Percentiles rank a stretch among this genome's conserved stretches.
These are phyloP conservation scores for Erysimum cheiranthoides DNA, from an alignment of 345 rosid species.

Conservation along the genomic window DNA sequence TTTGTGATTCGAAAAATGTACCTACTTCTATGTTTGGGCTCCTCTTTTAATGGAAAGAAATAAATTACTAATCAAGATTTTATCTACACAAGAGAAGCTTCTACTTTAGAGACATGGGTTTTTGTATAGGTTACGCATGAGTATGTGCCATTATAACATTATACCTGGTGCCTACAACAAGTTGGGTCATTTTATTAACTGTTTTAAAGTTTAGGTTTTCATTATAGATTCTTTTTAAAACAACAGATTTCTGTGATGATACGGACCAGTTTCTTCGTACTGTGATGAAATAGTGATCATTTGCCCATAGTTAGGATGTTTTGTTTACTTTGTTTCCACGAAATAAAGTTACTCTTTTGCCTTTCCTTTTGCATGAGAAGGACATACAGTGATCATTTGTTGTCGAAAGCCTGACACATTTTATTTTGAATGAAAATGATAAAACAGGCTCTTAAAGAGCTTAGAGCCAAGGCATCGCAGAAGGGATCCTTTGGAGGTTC, in stretches of 20 bases:
- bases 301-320: background rate
- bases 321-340: background rate
- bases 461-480: conserved; percentile 78
- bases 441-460: conserved; percentile 81
- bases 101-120: conserved; percentile 5
- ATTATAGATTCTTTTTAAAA: background rate
- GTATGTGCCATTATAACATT: background rate
- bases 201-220: background rate
- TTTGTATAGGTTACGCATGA: background rate
- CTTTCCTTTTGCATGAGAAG: background rate
- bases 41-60: background rate
- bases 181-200: background rate
- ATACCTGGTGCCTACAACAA: background rate
- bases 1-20: conserved; percentile 6
- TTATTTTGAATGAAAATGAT: background rate
- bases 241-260: background rate
- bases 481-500: conserved; percentile 86
- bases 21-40: background rate
- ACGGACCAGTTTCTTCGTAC: background rate
- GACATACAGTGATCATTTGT: background rate
- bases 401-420: background rate
- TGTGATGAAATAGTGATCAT: background rate
- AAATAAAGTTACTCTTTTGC: background rate
- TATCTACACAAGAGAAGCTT: background rate
- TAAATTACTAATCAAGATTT: background rate